These are phyloP conservation scores for Starmerella stigmatis DNA, from an alignment of 805 yeast species.

Conservation along the genomic window DNA sequence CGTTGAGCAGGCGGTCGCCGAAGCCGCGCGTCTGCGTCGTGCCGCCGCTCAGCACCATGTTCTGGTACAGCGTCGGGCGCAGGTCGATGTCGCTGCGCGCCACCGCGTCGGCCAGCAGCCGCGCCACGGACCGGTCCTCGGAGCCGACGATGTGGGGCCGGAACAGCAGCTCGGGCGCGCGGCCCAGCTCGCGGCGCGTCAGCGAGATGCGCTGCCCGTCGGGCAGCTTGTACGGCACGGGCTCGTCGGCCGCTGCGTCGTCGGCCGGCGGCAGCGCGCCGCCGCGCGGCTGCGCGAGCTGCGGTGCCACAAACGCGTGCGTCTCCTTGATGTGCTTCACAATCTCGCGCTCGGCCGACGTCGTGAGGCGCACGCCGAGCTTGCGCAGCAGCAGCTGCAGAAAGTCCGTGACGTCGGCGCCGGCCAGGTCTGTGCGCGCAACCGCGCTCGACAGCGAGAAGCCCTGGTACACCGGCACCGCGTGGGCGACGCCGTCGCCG, in stretches of 20 bases:
- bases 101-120: slow-evolving; percentile 53
- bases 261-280: neutral
- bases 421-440: slow-evolving; percentile 70
- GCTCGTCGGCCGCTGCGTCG: slow-evolving; percentile 6
- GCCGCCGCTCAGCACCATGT: slow-evolving; percentile 76
- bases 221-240: slow-evolving; percentile 49
- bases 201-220: slow-evolving; percentile 65
- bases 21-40: slow-evolving; percentile 64
- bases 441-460: slow-evolving; percentile 66
- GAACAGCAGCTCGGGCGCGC: slow-evolving; percentile 75
- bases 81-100: slow-evolving; percentile 68
- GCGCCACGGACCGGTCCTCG: slow-evolving; percentile 61
- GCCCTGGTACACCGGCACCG: slow-evolving; percentile 86
- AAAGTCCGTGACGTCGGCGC: slow-evolving; percentile 72
- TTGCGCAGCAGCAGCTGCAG: slow-evolving; percentile 59
- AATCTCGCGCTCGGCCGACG: slow-evolving; percentile 74
- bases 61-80: slow-evolving; percentile 55
- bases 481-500: slow-evolving; percentile 88
- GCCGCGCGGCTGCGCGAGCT: slow-evolving; percentile 1
- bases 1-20: slow-evolving; percentile 67
- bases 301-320: slow-evolving; percentile 39
- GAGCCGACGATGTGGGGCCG: slow-evolving; percentile 68
- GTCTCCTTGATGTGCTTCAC: slow-evolving; percentile 70
- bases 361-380: slow-evolving; percentile 52
- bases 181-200: slow-evolving; percentile 52